Percentiles rank a stretch among this genome's conserved stretches.
Conservation (phyloP, 2,329 filamentous ascomycete genomes). For the Aspergillus jensenii region DNA sequence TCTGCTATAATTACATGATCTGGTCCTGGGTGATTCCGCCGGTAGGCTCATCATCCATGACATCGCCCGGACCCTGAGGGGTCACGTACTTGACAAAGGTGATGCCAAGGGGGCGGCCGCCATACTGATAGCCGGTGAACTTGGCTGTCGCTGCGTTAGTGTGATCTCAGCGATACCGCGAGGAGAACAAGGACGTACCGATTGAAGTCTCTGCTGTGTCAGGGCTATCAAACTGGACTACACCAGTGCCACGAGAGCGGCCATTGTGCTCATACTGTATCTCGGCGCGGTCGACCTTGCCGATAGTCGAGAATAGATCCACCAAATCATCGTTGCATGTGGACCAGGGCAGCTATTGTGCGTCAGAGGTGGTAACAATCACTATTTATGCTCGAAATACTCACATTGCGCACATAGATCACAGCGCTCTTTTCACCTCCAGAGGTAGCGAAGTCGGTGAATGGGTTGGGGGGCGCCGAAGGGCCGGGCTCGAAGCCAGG, state of each 20-base stretch:
- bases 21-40: constrained; percentile 88
- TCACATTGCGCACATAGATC: constrained; percentile 96
- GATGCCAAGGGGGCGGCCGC: constrained; percentile 86
- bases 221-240: constrained; percentile 85
- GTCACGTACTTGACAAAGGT: constrained; percentile 93
- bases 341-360: constrained; percentile 83
- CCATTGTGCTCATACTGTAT: constrained; percentile 98
- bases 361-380: constrained; percentile 22
- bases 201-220: constrained; percentile 92
- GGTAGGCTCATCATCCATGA: constrained; percentile 76
- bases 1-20: constrained; percentile 70
- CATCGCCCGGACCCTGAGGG: constrained; percentile 59
- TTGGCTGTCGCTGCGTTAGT: constrained; percentile 60
- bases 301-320: constrained; percentile 95
- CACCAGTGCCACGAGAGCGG: constrained; percentile 88
- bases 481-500: constrained; percentile 43
- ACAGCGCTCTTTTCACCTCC: constrained; percentile 78
- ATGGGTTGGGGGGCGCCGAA: constrained; percentile 71
- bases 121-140: constrained; percentile 97
- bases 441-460: constrained; percentile 87
- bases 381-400: constrained; percentile 39
- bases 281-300: constrained; percentile 97
- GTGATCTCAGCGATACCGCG: background rate
- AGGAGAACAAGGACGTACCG: constrained; percentile 42
- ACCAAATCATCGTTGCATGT: constrained; percentile 97